Evolutionary conservation across 768 basidiomycete genomes (phyloP).

Genomic region (Boletus reticuloceps): DNA sequence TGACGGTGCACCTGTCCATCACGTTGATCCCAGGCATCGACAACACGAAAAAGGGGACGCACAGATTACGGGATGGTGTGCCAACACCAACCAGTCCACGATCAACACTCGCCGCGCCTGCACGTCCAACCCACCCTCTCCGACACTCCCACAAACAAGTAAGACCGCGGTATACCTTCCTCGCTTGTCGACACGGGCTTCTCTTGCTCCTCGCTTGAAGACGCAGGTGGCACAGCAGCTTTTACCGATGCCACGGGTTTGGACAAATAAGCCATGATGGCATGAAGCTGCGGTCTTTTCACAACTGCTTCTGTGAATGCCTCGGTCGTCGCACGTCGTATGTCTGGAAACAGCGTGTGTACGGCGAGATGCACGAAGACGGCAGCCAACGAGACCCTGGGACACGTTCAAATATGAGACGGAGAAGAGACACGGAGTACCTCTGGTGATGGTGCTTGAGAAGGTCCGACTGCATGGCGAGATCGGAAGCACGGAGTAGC

Average conservation of each 20-base stretch:
- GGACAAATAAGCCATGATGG: slow-evolving; percentile 46
- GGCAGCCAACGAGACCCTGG: slow-evolving; percentile 60
- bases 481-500: too few relatives aligned
- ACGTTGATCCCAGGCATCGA: not conserved
- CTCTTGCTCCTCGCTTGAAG: slow-evolving; percentile 32
- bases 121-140: slow-evolving; percentile 33
- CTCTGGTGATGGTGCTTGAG: slow-evolving; percentile 51
- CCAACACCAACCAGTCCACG: slow-evolving; percentile 58
- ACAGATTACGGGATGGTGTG: slow-evolving; percentile 72
- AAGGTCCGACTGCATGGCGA: too few relatives aligned
- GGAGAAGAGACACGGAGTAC: slow-evolving; percentile 16
- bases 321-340: slow-evolving; percentile 46
- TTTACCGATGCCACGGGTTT: slow-evolving; percentile 30
- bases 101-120: slow-evolving; percentile 44
- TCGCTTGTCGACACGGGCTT: slow-evolving; percentile 48
- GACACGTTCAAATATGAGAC: not conserved
- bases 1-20: slow-evolving; percentile 14
- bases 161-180: slow-evolving; percentile 52
- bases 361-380: slow-evolving; percentile 68
- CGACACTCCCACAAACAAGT: slow-evolving; percentile 47
- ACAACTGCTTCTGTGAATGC: slow-evolving; percentile 40
- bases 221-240: slow-evolving; percentile 9
- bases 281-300: slow-evolving; percentile 50
- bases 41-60: slow-evolving; percentile 18
- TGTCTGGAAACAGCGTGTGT: slow-evolving; percentile 51